These are phyloP conservation scores for Hemileccinum impolitum DNA, from an alignment of 768 basidiomycete species.

Conservation along the genomic window DNA sequence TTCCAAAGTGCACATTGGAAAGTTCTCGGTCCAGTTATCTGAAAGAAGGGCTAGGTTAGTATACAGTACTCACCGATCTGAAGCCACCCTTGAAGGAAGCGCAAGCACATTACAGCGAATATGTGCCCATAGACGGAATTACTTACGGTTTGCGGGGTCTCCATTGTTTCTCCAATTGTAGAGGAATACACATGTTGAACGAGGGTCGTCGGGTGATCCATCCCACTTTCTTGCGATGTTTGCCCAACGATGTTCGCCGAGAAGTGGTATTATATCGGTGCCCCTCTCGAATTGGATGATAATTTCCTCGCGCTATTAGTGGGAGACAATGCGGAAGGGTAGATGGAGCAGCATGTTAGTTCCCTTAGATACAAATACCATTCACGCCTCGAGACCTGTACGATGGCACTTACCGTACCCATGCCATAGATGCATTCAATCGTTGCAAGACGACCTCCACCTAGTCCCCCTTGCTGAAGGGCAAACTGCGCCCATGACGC, in stretches of 20 bases:
- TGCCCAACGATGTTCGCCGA: constrained; percentile 27
- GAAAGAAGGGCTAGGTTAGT: background rate
- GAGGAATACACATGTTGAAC: constrained; percentile 22
- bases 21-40: constrained; percentile 30
- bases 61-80: background rate
- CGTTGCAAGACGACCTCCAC: constrained; percentile 7
- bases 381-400: background rate
- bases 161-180: constrained; percentile 32
- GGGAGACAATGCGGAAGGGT: no score
- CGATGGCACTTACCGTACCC: constrained; percentile 28
- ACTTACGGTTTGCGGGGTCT: constrained; percentile 31
- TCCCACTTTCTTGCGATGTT: constrained; percentile 12
- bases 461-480: constrained; percentile 19
- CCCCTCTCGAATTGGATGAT: constrained; percentile 26
- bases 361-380: background rate
- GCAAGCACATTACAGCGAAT: background rate
- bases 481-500: constrained; percentile 25
- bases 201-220: constrained; percentile 7
- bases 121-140: background rate
- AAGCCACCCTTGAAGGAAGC: background rate
- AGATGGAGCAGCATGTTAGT: constrained; percentile 1
- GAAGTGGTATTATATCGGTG: constrained; percentile 26
- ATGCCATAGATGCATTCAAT: constrained; percentile 26
- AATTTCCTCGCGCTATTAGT: constrained; percentile 27
- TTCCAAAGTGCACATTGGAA: constrained; percentile 3